Evolutionary conservation across 176 grass and related monocot genomes (phyloP).

Genomic region (Panicum miliaceum): DNA sequence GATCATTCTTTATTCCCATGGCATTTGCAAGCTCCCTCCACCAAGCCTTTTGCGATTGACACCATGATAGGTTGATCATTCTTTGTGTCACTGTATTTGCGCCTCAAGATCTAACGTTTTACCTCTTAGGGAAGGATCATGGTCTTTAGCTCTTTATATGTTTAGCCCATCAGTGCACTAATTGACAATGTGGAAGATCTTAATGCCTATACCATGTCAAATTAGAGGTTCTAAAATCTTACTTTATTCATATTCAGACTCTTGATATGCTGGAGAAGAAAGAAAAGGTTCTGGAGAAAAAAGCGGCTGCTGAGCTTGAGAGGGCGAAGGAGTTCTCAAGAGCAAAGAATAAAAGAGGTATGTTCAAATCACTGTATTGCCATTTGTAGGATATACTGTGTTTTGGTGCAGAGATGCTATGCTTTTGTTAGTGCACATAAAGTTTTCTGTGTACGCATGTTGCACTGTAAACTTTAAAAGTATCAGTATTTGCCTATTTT

Average conservation of each 20-base stretch:
- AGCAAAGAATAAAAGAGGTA: conserved; percentile 84
- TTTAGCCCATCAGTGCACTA: conserved; percentile 6
- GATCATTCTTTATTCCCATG: neutral
- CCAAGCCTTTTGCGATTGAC: neutral
- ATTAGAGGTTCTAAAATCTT: conserved; percentile 9
- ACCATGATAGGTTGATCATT: neutral
- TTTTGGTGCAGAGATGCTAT: neutral
- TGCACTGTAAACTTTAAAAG: neutral
- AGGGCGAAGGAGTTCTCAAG: conserved; percentile 74
- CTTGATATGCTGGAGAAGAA: conserved; percentile 85
- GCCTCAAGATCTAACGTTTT: conserved; percentile 16
- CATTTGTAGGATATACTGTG: neutral
- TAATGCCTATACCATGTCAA: neutral
- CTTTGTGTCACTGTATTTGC: neutral
- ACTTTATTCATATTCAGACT: conserved; percentile 48
- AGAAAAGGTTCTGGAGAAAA: conserved; percentile 74
- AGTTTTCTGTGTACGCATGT: neutral
- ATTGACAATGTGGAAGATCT: neutral
- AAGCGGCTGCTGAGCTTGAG: conserved; percentile 68
- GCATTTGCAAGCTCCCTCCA: neutral
- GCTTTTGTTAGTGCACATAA: neutral
- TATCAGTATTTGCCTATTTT: neutral
- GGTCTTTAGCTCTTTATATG: neutral
- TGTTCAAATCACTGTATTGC: neutral
- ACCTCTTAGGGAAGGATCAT: neutral